Conservation (phyloP, 176 grass and related monocot genomes). For the Alloteropsis semialata region DNA sequence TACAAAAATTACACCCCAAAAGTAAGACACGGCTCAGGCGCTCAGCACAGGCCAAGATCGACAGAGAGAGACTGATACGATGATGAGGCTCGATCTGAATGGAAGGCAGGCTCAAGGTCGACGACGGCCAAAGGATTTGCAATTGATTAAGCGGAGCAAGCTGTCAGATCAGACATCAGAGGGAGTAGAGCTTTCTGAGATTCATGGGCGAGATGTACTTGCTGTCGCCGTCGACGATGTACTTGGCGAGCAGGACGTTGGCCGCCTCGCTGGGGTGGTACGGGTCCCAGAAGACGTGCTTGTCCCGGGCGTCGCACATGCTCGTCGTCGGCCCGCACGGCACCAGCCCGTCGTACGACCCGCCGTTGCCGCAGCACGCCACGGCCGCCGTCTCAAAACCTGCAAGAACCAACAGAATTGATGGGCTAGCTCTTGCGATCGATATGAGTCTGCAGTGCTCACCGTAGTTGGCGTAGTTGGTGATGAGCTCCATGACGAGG, state of each 20-base stretch:
- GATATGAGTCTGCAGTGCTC: not conserved
- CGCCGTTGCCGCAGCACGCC: slow-evolving; percentile 85
- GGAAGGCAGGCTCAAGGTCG: too few relatives aligned
- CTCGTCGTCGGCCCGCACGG: slow-evolving; percentile 74
- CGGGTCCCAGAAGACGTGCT: slow-evolving; percentile 83
- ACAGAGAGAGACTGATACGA: too few relatives aligned
- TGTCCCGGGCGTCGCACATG: slow-evolving; percentile 53
- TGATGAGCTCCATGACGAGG: slow-evolving; percentile 70
- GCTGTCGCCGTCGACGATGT: slow-evolving; percentile 74
- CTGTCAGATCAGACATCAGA: too few relatives aligned
- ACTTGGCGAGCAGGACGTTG: slow-evolving; percentile 69
- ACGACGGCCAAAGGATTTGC: too few relatives aligned
- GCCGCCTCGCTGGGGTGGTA: slow-evolving; percentile 91
- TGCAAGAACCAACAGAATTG: slow-evolving; percentile 6
- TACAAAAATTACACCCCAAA: too few relatives aligned
- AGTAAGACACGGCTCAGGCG: too few relatives aligned
- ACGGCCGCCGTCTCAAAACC: slow-evolving; percentile 64
- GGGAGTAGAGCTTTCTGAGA: slow-evolving; percentile 59
- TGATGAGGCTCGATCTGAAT: too few relatives aligned
- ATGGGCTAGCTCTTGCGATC: too few relatives aligned
- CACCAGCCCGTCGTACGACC: slow-evolving; percentile 60
- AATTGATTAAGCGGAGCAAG: too few relatives aligned
- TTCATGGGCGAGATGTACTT: slow-evolving; percentile 87
- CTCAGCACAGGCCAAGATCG: too few relatives aligned
- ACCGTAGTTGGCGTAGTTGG: slow-evolving; percentile 64